Percentiles rank a stretch among this genome's conserved stretches.
phyloP scores from a whole-genome alignment of 352 stramenopile species.

The Pythium grandisporangium region DNA sequence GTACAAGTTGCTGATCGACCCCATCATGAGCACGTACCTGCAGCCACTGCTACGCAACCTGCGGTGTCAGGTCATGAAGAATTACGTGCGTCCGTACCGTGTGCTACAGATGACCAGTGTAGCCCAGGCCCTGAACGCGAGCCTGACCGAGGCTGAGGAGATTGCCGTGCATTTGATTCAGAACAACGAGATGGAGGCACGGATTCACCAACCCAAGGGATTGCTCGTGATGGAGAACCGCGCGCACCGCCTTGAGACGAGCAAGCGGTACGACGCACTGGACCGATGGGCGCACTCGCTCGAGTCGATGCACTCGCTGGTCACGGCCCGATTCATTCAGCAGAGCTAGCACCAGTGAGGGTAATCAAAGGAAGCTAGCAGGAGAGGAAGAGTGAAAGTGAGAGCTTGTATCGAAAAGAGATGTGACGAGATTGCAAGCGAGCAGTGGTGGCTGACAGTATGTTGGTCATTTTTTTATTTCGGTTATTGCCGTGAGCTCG shows the following conservation, averaged over 20 bases:
- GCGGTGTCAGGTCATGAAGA: conserved; percentile 89
- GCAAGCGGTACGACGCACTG: conserved; percentile 65
- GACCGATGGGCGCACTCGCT: conserved; percentile 51
- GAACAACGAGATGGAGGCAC: conserved; percentile 79
- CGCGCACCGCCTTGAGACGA: conserved; percentile 31
- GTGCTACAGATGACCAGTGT: conserved; percentile 85
- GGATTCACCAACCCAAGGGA: conserved; percentile 84
- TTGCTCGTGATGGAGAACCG: conserved; percentile 43
- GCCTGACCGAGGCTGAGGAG: conserved; percentile 77
- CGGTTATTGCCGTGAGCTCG: too few species aligned
- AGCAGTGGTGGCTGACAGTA: too few species aligned
- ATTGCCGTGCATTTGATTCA: conserved; percentile 90
- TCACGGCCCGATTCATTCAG: conserved; percentile 23
- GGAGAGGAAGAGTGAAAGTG: too few species aligned
- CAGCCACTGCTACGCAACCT: conserved; percentile 91
- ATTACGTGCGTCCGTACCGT: conserved; percentile 87
- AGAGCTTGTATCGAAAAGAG: too few species aligned
- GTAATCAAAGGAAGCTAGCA: too few species aligned
- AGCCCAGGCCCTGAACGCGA: conserved; percentile 86
- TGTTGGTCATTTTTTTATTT: too few species aligned
- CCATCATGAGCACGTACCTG: conserved; percentile 89
- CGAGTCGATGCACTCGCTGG: conserved; percentile 33
- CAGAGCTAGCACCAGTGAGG: too few species aligned
- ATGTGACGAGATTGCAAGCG: too few species aligned
- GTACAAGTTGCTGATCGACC: conserved; percentile 88